Base-by-base conservation (phyloP, 2,329 filamentous ascomycete species). In the Tolypocladium paradoxum region DNA sequence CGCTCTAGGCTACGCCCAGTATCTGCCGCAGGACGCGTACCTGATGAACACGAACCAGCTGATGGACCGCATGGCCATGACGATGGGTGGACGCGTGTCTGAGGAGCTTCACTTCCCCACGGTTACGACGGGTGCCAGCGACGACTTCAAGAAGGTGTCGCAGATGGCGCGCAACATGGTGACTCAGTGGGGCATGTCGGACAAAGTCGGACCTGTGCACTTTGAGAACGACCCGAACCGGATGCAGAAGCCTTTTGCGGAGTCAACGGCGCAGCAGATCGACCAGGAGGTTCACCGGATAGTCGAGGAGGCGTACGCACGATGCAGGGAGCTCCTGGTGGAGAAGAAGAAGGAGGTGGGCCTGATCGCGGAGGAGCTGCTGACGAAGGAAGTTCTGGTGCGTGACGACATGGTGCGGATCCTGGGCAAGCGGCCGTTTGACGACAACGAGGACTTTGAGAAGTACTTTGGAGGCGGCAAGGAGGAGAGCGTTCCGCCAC, bases 61-160 rank as follows among this genome's bases (percentile, higher is more conserved):
- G 43, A 96, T 97, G 89, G 93, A 99, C 70, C 90, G 93, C 61
- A 99, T 99, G 93, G 93, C 93, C 58, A 99, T 99, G 93, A 96
- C 92, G 2, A 84, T 99, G 53, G 93, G 91, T 61, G 93, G 93
- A 2, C 90, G 93, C 59, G 88, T 99, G 27, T 93, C 87, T 22
- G 93, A 99, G 73, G 93, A 99, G 71, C 75, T 99, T 8, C 92
- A 99, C 73, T 99, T 99, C 72, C 86, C 93, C 35, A 95, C 90
- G 0, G 93, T 99, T 22, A 99, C 93, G 2, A 93, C 88, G 48
- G 93, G 93, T 54, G 93, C 92, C 22, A 91, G 85, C 52, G 93
- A 97, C 68, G 93, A 99, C 68, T 99, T 99, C 81, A 92, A 93
- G 73, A 99, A 99, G 74, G 93, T 97, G 40, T 96, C 93, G 2